Percentiles rank a stretch among this genome's conserved stretches.
phyloP scores from a whole-genome alignment of 306 rosid species.

The Prunus armeniaca region DNA sequence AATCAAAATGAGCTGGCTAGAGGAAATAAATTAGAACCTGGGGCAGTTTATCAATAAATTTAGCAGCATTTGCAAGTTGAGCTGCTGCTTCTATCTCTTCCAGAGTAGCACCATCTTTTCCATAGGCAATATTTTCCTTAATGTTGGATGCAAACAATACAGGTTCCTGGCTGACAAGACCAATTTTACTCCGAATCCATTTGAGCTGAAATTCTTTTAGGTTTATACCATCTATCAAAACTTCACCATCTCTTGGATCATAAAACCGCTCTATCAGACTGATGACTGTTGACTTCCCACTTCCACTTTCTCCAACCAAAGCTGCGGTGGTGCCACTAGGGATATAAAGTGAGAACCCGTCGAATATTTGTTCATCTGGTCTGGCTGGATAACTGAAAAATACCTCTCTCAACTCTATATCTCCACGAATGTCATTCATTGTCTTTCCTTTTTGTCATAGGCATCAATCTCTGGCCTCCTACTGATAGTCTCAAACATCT shows the following conservation, averaged over 20 bases:
- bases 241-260: constrained; percentile 76
- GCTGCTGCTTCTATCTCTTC: constrained; percentile 72
- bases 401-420: constrained; percentile 63
- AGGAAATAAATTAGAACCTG: constrained; percentile 42
- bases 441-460: constrained; percentile 56
- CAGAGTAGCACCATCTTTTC: constrained; percentile 76
- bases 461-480: constrained; percentile 82
- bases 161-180: constrained; percentile 95
- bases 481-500: constrained; percentile 78
- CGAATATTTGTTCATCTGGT: constrained; percentile 69
- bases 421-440: constrained; percentile 67
- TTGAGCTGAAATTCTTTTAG: constrained; percentile 75
- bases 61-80: constrained; percentile 88
- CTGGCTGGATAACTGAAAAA: constrained; percentile 84
- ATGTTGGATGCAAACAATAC: constrained; percentile 79
- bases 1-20: not conserved
- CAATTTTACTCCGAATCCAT: constrained; percentile 92
- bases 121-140: constrained; percentile 81
- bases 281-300: constrained; percentile 85
- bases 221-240: constrained; percentile 71
- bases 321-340: constrained; percentile 73
- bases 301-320: constrained; percentile 91
- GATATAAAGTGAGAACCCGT: constrained; percentile 66
- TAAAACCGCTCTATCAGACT: constrained; percentile 89
- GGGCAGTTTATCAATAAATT: constrained; percentile 80